Conservation (phyloP, 345 rosid genomes). For the Zanthoxylum bungeanum region DNA sequence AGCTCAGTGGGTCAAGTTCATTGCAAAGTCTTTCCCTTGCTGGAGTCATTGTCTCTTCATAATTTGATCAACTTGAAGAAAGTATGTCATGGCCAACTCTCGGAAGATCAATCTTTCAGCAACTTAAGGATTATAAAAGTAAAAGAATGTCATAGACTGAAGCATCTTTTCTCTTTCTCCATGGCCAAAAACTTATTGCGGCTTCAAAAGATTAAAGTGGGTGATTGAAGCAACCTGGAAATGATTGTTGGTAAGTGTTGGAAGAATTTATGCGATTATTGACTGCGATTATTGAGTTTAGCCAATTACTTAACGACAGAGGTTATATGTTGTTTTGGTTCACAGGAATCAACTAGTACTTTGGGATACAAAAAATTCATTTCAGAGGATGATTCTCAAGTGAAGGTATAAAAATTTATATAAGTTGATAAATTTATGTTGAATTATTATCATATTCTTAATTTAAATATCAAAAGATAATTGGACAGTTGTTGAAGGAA, state of each 20-base stretch:
- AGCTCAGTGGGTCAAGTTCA: neutral
- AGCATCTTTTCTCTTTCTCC: conserved; percentile 14
- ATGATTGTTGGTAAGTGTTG: conserved; percentile 16
- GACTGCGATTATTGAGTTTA: too few species aligned
- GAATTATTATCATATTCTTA: too few species aligned
- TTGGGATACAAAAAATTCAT: neutral
- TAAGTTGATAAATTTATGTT: too few species aligned
- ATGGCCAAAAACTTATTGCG: conserved; percentile 1
- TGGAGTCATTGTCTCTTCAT: conserved; percentile 7
- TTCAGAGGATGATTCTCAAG: neutral
- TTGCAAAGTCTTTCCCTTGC: neutral
- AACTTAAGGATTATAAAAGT: conserved; percentile 14
- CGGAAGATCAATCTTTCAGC: conserved; percentile 6
- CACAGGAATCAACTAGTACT: too few species aligned
- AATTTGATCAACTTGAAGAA: conserved; percentile 18
- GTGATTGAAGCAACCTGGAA: conserved; percentile 8
- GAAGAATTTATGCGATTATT: too few species aligned
- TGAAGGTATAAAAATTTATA: too few species aligned
- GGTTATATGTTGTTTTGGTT: too few species aligned
- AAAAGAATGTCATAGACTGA: conserved; percentile 10
- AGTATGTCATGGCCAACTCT: conserved; percentile 9
- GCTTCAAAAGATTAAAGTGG: conserved; percentile 14
- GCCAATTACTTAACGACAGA: too few species aligned
- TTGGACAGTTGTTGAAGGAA: too few species aligned
- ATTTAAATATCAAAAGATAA: too few species aligned